Base-by-base conservation (phyloP, 179 eudicot species). In the Patellifolia procumbens region DNA sequence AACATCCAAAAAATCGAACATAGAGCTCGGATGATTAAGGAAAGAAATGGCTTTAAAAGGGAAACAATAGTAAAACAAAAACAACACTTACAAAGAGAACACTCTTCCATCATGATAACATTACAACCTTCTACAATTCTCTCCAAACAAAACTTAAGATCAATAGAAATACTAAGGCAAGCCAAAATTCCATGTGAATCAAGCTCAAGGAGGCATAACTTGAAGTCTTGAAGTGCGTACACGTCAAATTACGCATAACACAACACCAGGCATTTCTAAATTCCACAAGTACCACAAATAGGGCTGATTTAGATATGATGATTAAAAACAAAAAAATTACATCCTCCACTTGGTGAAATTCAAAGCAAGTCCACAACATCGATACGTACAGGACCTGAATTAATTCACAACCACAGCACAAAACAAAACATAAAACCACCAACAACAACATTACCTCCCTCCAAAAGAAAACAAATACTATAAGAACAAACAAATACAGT, bases 241-340 rank as follows among this genome's bases (percentile, higher is more conserved):
- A 34, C 63, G 26, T 58, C 34, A 28, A 29, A 58, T 11, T 11
- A 19, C 62, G 26, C 26, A 58, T 3, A 28, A 39, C 12, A 22
- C 22, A 29, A 32, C 46, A 46, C 55, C n/a, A 56, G 55, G 43
- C 9, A 55, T 7, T 35, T 28, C 10, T 3, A 26, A 63, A 20
- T 31, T 32, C 13, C 52, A 35, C 24, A 11, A 22, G 43, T 20
- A 7, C 61, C 67, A 77, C 45, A 43, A 60, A 69, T n/a, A 3
- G 69, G 34, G 59, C 26, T 28, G 46, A 48, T n/a, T 59, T 28
- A 81, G 60, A 74, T 68, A 58, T 52, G 52, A 78, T 60, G 69
- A 72, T 74, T 55, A 74, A 75, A 53, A 46, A 45, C n/a, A n/a
- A 77, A 74, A 78, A 48, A 42, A 63, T 31, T 73, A 73, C 60